A percentile compares a stretch with the other conserved stretches of the same genome.
Conservation (phyloP, 306 rosid genomes). For the Dalbergia cultrata region DNA sequence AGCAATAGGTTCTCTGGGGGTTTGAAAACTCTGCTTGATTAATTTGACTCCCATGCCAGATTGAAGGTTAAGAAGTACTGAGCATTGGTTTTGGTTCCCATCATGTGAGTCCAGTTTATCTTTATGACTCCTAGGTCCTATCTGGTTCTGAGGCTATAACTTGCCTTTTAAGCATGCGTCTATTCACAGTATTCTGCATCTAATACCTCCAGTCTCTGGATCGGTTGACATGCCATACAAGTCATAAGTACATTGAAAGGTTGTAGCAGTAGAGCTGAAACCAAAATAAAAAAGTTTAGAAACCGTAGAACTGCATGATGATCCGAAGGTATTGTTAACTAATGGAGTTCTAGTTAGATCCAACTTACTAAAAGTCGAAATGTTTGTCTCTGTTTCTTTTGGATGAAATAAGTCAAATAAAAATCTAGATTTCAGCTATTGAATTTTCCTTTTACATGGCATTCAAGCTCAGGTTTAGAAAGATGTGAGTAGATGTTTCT, state of each 20-base stretch:
- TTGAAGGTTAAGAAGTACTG: not conserved
- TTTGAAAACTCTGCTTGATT: not conserved
- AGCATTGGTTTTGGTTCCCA: not conserved
- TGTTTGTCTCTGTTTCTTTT: no score
- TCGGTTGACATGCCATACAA: not conserved
- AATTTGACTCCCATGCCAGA: not conserved
- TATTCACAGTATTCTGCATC: not conserved
- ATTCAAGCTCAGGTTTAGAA: not conserved
- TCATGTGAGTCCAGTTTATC: not conserved
- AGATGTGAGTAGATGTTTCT: not conserved
- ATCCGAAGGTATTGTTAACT: slow-evolving; percentile 3
- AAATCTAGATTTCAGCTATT: not conserved
- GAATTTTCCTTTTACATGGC: slow-evolving; percentile 27
- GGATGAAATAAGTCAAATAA: not conserved
- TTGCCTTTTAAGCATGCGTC: slow-evolving; percentile 5
- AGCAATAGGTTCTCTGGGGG: not conserved
- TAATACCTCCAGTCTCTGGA: slow-evolving; percentile 13
- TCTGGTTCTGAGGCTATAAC: slow-evolving; percentile 4
- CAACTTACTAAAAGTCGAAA: no score
- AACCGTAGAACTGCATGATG: not conserved
- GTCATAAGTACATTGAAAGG: slow-evolving; percentile 5
- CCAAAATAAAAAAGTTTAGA: not conserved
- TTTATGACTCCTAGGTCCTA: not conserved
- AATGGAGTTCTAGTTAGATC: no score
- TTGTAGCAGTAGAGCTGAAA: not conserved